Base-by-base conservation (phyloP, 129 eudicot genomes). In the Escallonia rubra region DNA sequence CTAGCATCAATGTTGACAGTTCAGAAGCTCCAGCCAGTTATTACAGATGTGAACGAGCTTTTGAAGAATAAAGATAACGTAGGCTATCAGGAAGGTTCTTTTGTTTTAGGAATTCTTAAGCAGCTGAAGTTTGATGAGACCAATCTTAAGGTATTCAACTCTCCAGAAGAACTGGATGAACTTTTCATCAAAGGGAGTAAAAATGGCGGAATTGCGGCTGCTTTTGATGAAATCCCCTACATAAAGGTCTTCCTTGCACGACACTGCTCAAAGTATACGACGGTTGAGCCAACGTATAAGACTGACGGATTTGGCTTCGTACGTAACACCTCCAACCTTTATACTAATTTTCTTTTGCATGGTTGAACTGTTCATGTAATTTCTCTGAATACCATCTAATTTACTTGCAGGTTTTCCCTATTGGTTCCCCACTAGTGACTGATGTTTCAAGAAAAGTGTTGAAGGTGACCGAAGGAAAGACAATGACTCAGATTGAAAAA, bases 1-100 rank as follows among this genome's bases (percentile, higher is more conserved):
- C 79, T 89, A 38, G 49, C 92, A 4, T 89, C 96, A 41, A 74
- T 89, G 87, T 45, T 89, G 39, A 89, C 92, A 0, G 78, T 85
- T 55, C 77, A 85, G 67, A 67, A 80, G 60, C 83, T 88, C 12
- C 74, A 80, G 74, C 96, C 96, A 41, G 61, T 87, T 10, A 38
- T 80, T 4, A 78, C 75, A 3, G 74, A 69, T 50, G 53, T 85
- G 9, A 5, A 54, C 13, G 76, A 77, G 58, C 83, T 89, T 9
- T 61, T 57, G 10, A 67, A 50, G n/a, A 66, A 43, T 43, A 77
- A 72, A 41, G 82, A 77, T 10, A 45, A 57, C 8, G 68, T 86
- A 4, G 94, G 84, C 4, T 77, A 72, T 82, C 80, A 51, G 23
- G 51, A 66, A 5, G 82, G 78, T 66, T 83, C 94, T 4, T 86